Conservation (phyloP, 495 filamentous ascomycete species). For the Letharia columbiana region DNA sequence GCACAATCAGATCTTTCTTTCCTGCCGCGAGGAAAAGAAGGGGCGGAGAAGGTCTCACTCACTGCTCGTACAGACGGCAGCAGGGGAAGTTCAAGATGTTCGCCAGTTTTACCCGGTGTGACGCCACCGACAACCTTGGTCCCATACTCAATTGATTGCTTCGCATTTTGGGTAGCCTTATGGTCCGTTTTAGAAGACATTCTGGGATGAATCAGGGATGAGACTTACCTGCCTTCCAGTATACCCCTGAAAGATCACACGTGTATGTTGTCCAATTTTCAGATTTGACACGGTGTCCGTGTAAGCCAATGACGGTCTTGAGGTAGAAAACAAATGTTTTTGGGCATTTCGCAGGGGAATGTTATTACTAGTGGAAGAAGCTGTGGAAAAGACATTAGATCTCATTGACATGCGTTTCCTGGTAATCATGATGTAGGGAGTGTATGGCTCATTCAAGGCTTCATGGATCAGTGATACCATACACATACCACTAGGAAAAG, state of each 20-base stretch:
- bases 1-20: conserved; percentile 7
- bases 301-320: conserved; percentile 28
- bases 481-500: not conserved
- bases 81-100: conserved; percentile 74
- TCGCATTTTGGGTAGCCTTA: conserved; percentile 72
- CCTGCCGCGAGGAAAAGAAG: not conserved
- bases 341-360: not conserved
- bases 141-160: conserved; percentile 74
- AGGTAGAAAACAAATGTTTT: not conserved
- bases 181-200: not conserved
- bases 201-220: conserved; percentile 1
- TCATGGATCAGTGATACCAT: not conserved
- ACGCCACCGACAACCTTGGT: conserved; percentile 86
- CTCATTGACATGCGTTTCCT: not conserved
- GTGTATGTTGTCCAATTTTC: conserved; percentile 68
- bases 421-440: not conserved
- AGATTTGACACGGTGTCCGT: conserved; percentile 65
- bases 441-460: not conserved
- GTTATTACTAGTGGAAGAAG: not conserved
- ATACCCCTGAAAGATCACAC: conserved; percentile 84
- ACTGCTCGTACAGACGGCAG: conserved; percentile 62
- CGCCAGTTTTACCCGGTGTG: conserved; percentile 63
- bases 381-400: not conserved
- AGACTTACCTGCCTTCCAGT: conserved; percentile 46
- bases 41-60: conserved; percentile 21